Evolutionary conservation across 2,329 filamentous ascomycete species (phyloP).

Genomic region (Fusarium odoratissimum): DNA sequence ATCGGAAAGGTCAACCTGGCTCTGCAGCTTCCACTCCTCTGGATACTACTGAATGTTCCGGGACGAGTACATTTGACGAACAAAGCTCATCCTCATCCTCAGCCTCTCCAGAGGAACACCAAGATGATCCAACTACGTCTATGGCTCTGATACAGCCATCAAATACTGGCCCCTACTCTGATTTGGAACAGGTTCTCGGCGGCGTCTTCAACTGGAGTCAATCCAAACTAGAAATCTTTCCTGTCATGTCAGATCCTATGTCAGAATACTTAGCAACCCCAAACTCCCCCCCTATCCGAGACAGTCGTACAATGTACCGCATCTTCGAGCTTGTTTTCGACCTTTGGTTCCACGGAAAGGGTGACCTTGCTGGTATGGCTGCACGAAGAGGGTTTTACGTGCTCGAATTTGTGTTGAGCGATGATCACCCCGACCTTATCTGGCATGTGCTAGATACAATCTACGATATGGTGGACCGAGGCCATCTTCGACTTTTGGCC

Average conservation of each 20-base stretch:
- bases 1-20: constrained; percentile 46
- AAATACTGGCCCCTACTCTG: constrained; percentile 43
- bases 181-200: constrained; percentile 50
- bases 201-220: constrained; percentile 51
- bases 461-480: constrained; percentile 52
- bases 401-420: constrained; percentile 52
- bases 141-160: constrained; percentile 40
- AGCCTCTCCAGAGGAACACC: constrained; percentile 25
- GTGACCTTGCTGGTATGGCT: constrained; percentile 52
- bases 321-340: constrained; percentile 54
- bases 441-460: constrained; percentile 55
- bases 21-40: constrained; percentile 39
- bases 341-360: constrained; percentile 51
- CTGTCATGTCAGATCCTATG: constrained; percentile 50
- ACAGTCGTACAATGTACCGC: constrained; percentile 55
- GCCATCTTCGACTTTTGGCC: constrained; percentile 50
- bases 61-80: constrained; percentile 24
- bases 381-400: constrained; percentile 51
- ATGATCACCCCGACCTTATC: constrained; percentile 53
- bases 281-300: constrained; percentile 51
- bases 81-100: constrained; percentile 29
- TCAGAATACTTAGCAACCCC: constrained; percentile 51
- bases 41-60: constrained; percentile 24
- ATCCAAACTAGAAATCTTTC: constrained; percentile 49
- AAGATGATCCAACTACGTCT: constrained; percentile 18